These are phyloP conservation scores for Protomyces gravidus DNA, from an alignment of 1,139 yeast species.

Conservation along the genomic window DNA sequence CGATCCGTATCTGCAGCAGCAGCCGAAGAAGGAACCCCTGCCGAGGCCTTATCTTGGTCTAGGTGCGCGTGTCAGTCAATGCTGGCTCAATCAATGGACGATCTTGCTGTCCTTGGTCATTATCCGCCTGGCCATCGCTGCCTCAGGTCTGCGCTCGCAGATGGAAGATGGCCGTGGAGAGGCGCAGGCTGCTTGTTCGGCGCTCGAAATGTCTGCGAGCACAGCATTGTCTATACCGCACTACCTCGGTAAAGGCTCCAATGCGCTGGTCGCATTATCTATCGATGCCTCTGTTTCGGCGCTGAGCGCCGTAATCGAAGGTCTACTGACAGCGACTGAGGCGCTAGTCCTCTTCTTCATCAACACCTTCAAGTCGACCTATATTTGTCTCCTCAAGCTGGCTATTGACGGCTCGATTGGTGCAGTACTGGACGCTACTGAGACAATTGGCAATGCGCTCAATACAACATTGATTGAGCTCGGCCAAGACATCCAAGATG, in stretches of 20 bases:
- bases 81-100: slow-evolving; percentile 40
- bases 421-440: slow-evolving; percentile 70
- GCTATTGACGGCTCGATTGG: slow-evolving; percentile 68
- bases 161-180: slow-evolving; percentile 37
- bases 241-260: slow-evolving; percentile 53
- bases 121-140: slow-evolving; percentile 40
- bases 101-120: slow-evolving; percentile 38
- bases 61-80: slow-evolving; percentile 40
- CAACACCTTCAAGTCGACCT: slow-evolving; percentile 76
- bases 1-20: neutral
- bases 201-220: slow-evolving; percentile 48
- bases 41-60: slow-evolving; percentile 40
- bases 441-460: slow-evolving; percentile 54
- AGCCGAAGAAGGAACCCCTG: neutral
- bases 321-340: slow-evolving; percentile 56
- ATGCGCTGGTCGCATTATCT: slow-evolving; percentile 48
- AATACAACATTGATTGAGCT: slow-evolving; percentile 56
- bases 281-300: slow-evolving; percentile 50
- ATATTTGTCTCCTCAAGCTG: slow-evolving; percentile 72
- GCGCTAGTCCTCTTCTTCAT: slow-evolving; percentile 59
- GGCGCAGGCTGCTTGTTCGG: slow-evolving; percentile 44
- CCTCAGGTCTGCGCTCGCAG: slow-evolving; percentile 35
- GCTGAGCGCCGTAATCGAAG: slow-evolving; percentile 43
- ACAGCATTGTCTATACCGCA: slow-evolving; percentile 52
- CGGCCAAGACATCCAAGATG: slow-evolving; percentile 59